Conservation (phyloP, 306 rosid species). For the Lotus japonicus region DNA sequence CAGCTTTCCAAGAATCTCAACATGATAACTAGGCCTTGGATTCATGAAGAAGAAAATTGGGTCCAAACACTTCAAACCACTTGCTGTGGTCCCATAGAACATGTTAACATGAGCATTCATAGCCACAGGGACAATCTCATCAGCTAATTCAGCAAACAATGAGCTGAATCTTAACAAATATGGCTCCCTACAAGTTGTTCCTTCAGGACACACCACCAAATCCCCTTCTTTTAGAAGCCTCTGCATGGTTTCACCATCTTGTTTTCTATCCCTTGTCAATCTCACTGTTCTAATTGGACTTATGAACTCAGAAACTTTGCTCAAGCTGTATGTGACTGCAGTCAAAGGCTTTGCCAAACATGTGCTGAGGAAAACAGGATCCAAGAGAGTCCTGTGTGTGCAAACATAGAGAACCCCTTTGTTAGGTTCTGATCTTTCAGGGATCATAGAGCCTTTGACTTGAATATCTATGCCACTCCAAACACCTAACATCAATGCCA, state of each 20-base stretch:
- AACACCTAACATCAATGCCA: background rate
- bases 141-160: slow-evolving; percentile 77
- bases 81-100: slow-evolving; percentile 97
- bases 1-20: slow-evolving; percentile 61
- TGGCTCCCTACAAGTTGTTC: slow-evolving; percentile 96
- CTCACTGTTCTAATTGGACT: slow-evolving; percentile 6
- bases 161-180: slow-evolving; percentile 83
- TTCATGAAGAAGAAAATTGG: slow-evolving; percentile 85
- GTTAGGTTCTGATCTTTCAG: slow-evolving; percentile 7
- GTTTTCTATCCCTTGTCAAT: slow-evolving; percentile 50
- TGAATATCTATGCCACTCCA: background rate
- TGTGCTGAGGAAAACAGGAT: slow-evolving; percentile 60
- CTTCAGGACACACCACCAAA: slow-evolving; percentile 94
- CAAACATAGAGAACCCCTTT: slow-evolving; percentile 65
- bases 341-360: slow-evolving; percentile 47
- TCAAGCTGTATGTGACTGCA: slow-evolving; percentile 63
- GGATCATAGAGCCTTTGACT: background rate
- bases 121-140: slow-evolving; percentile 87
- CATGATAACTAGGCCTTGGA: slow-evolving; percentile 57
- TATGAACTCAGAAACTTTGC: slow-evolving; percentile 10
- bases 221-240: slow-evolving; percentile 56
- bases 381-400: slow-evolving; percentile 63
- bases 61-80: slow-evolving; percentile 83
- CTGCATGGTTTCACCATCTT: slow-evolving; percentile 69
- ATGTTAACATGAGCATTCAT: slow-evolving; percentile 53